These are phyloP conservation scores for Trametes polyzona DNA, from an alignment of 1,284 basidiomycete genomes.

Conservation along the genomic window DNA sequence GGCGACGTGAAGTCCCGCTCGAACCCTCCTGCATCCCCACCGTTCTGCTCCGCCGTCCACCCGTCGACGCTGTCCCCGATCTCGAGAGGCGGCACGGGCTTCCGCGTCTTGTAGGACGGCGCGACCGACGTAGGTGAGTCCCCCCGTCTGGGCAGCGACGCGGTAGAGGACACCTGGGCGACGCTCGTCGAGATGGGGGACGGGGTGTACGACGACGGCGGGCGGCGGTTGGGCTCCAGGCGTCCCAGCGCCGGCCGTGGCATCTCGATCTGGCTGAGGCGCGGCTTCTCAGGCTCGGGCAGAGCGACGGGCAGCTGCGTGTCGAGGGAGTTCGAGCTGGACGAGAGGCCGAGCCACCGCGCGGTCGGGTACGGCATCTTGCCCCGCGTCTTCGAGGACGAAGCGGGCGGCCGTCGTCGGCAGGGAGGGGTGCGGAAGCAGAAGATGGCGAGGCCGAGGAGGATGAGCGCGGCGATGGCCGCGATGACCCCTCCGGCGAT, in stretches of 20 bases:
- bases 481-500: slow-evolving; percentile 42
- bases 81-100: slow-evolving; percentile 3
- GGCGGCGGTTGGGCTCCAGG: slow-evolving; percentile 8
- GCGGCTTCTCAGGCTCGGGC: not conserved
- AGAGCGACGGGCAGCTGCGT: not conserved
- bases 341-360: slow-evolving; percentile 31
- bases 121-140: slow-evolving; percentile 6
- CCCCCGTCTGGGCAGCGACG: not conserved
- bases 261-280: not conserved
- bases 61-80: not conserved
- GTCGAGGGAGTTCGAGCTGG: slow-evolving; percentile 15
- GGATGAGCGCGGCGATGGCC: slow-evolving; percentile 32
- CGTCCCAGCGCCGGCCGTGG: not conserved
- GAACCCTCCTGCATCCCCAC: not conserved
- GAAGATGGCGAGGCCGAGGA: slow-evolving; percentile 26
- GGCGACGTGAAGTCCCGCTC: not conserved
- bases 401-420: slow-evolving; percentile 6
- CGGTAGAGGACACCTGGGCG: not conserved
- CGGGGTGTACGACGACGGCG: not conserved
- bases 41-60: not conserved
- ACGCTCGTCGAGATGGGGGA: not conserved
- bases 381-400: not conserved
- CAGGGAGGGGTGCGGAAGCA: slow-evolving; percentile 18
- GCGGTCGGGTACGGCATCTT: slow-evolving; percentile 9
- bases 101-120: slow-evolving; percentile 4